Evolutionary conservation across 108 stramenopile species (phyloP), one percentile per base, ranked within the genome.

Genomic region (Epithemia pelagica): DNA sequence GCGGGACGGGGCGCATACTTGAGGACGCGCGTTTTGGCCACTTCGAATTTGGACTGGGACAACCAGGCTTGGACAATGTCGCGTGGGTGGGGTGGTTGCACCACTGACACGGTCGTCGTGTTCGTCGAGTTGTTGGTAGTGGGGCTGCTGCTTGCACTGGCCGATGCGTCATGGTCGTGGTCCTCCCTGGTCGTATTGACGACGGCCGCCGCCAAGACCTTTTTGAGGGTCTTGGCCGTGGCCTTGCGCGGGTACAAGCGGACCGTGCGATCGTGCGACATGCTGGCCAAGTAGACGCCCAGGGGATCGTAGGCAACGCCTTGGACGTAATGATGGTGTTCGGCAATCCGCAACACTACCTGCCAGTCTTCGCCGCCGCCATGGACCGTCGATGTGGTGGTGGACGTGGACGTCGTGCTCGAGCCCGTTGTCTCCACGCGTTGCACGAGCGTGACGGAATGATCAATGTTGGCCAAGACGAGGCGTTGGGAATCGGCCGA

Each of bases 221-320:
- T 78, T 65, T 69, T 73, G 54, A 74, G 80, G 25, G 63, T 78
- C 65, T 70, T 80, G 52, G 51, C 58, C 58, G 69, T 77, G 33
- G 57, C 77, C 65, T 88, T 89, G 18, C 89, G 73, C 5, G 85
- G 55, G 54, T 78, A 89, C 8, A 95, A 75, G 31, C 84, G 86
- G 5, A 92, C 86, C n/a, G 84, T 86, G 23, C 94, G 82, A 76
- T 95, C 94, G 60, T 87, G 84, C 21, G 88, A 88, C 89, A 84
- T 85, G 70, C 84, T 88, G 19, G 91, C 89, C 67, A 92, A 59
- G 67, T 90, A 92, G 1, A 84, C 82, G 8, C 91, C 94, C 33
- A 83, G 81, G 8, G 94, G 94, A 78, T 95, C 93, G 54, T 82
- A 84, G 0, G 82, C 64, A 57, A 95, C 94, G 15, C 94, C 94